Conservation (phyloP, 176 grass and related monocot genomes). For the Dendrocalamus sinicus region DNA sequence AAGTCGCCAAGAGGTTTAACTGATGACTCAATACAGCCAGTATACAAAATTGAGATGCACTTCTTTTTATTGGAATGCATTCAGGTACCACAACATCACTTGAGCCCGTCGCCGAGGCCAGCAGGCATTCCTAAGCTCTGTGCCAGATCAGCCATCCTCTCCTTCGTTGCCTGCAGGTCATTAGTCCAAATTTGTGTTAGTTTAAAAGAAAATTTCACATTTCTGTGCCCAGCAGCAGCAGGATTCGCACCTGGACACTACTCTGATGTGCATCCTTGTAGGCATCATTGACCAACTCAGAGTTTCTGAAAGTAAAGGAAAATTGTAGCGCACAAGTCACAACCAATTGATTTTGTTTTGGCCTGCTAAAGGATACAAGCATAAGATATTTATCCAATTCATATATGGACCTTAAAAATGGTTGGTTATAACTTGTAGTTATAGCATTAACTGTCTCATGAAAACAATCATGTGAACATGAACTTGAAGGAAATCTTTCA, state of each 20-base stretch:
- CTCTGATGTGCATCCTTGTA: slow-evolving; percentile 94
- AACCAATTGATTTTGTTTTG: slow-evolving; percentile 23
- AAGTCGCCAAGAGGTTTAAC: slow-evolving; percentile 10
- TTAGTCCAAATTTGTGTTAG: slow-evolving; percentile 11
- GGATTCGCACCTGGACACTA: slow-evolving; percentile 69
- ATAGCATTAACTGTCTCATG: not conserved
- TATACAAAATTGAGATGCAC: slow-evolving; percentile 65
- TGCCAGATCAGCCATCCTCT: slow-evolving; percentile 94
- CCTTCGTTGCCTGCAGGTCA: slow-evolving; percentile 87
- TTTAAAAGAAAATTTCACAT: not conserved
- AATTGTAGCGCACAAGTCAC: not conserved
- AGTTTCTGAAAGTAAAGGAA: slow-evolving; percentile 63
- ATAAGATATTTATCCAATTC: slow-evolving; percentile 8
- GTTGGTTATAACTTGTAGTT: not conserved
- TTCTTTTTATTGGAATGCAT: slow-evolving; percentile 37
- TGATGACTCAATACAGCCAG: slow-evolving; percentile 41
- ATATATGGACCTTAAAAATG: not conserved
- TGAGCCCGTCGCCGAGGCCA: slow-evolving; percentile 65
- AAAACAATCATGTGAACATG: slow-evolving; percentile 14
- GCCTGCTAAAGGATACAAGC: not conserved
- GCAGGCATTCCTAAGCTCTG: slow-evolving; percentile 95
- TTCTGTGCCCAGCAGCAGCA: not conserved
- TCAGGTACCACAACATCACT: slow-evolving; percentile 42
- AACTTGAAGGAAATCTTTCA: slow-evolving; percentile 19
- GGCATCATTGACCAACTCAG: slow-evolving; percentile 85